Conservation (phyloP, 2,329 filamentous ascomycete genomes). For the Metarhizium sp. region DNA sequence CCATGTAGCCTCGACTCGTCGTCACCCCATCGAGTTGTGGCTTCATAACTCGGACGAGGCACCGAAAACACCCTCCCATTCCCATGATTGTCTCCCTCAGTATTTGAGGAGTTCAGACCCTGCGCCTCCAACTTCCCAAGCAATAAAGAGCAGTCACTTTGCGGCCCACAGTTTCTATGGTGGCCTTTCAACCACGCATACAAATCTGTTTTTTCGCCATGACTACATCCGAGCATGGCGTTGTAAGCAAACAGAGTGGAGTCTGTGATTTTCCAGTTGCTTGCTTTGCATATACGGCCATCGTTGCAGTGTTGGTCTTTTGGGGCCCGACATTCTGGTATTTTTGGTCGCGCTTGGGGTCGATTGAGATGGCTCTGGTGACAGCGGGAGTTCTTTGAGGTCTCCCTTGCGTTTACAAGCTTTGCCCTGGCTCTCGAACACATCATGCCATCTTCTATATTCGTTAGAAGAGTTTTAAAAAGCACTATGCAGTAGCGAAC, state of each 20-base stretch:
- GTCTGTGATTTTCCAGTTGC: slow-evolving; percentile 13
- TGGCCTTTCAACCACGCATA: slow-evolving; percentile 16
- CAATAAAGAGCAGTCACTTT: neutral
- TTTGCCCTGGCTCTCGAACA: neutral
- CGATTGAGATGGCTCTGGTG: neutral
- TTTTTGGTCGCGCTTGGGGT: neutral
- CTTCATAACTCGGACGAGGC: neutral
- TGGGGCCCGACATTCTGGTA: neutral
- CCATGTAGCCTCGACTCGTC: neutral
- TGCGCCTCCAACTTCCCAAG: neutral
- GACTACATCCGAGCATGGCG: slow-evolving; percentile 21
- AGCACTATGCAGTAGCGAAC: neutral
- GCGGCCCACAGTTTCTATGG: neutral
- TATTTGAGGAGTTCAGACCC: neutral
- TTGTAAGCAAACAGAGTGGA: slow-evolving; percentile 21
- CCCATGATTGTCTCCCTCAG: neutral
- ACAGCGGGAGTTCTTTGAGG: neutral
- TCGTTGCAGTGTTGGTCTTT: slow-evolving; percentile 1
- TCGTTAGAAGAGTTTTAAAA: neutral
- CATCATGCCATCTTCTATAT: neutral
- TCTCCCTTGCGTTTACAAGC: neutral
- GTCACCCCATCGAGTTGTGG: neutral
- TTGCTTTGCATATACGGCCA: slow-evolving; percentile 2
- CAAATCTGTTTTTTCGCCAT: slow-evolving; percentile 15
- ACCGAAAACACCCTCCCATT: neutral